These are phyloP conservation scores for Heterobasidion occidentale DNA, from an alignment of 1,284 basidiomycete species.

Conservation along the genomic window DNA sequence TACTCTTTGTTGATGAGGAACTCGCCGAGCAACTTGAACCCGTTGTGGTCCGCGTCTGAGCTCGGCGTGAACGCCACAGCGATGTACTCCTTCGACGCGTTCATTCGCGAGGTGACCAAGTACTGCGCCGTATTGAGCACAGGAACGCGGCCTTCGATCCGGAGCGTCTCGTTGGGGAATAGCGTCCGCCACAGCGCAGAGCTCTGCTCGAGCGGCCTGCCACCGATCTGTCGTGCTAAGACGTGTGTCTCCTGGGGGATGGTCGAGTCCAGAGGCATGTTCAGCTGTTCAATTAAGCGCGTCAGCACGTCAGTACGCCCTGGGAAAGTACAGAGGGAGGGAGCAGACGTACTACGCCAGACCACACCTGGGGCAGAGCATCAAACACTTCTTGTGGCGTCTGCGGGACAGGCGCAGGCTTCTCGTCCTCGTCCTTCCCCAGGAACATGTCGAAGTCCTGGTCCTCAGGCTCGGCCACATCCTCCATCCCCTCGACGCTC, in stretches of 20 bases:
- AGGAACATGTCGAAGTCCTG: slow-evolving; percentile 80
- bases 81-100: slow-evolving; percentile 71
- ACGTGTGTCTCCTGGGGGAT: slow-evolving; percentile 58
- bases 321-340: slow-evolving; percentile 1
- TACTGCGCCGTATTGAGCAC: slow-evolving; percentile 68
- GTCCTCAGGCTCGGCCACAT: slow-evolving; percentile 50
- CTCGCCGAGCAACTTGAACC: slow-evolving; percentile 57
- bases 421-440: slow-evolving; percentile 42
- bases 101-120: slow-evolving; percentile 68
- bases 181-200: slow-evolving; percentile 64
- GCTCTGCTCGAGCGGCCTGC: slow-evolving; percentile 41
- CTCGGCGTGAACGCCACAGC: slow-evolving; percentile 64
- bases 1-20: slow-evolving; percentile 74
- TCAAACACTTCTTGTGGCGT: slow-evolving; percentile 30
- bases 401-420: slow-evolving; percentile 2
- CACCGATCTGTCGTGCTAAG: slow-evolving; percentile 67
- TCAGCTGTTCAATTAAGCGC: slow-evolving; percentile 36
- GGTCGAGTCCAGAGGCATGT: slow-evolving; percentile 69
- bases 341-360: slow-evolving; percentile 48
- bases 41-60: slow-evolving; percentile 31
- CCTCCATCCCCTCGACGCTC: slow-evolving; percentile 18
- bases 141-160: slow-evolving; percentile 79
- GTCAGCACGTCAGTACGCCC: background rate
- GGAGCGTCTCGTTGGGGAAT: slow-evolving; percentile 57
- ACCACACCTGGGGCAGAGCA: slow-evolving; percentile 54